These are phyloP conservation scores for Xylariaceae sp. DNA, from an alignment of 2,329 filamentous ascomycete species.

Conservation along the genomic window DNA sequence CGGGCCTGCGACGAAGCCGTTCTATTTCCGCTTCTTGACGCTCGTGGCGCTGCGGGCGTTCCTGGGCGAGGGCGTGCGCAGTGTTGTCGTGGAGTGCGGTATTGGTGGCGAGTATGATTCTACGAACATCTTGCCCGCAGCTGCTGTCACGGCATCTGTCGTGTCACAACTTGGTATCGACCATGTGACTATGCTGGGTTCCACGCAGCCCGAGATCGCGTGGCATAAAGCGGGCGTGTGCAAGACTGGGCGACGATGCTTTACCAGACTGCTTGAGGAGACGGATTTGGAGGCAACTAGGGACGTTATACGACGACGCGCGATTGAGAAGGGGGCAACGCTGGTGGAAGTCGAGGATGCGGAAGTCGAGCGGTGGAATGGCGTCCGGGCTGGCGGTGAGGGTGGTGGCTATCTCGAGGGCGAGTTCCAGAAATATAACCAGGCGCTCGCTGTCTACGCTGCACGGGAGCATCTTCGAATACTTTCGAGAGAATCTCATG, in stretches of 20 bases:
- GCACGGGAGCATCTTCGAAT: conserved; percentile 52
- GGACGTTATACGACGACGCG: conserved; percentile 53
- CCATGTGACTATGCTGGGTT: conserved; percentile 74
- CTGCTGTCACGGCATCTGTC: conserved; percentile 62
- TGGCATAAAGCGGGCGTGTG: conserved; percentile 93
- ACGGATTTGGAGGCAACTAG: conserved; percentile 29
- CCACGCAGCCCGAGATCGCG: conserved; percentile 71
- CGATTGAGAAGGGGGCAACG: conserved; percentile 48
- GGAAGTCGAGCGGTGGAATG: conserved; percentile 39
- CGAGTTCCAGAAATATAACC: conserved; percentile 54
- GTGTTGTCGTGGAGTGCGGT: conserved; percentile 84
- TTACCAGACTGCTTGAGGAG: conserved; percentile 53
- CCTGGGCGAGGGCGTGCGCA: conserved; percentile 65
- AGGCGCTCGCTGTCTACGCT: conserved; percentile 51
- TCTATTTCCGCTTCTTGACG: conserved; percentile 89
- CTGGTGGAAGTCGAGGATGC: conserved; percentile 40
- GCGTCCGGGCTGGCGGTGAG: conserved; percentile 27
- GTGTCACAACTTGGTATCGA: conserved; percentile 82
- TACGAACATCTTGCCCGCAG: conserved; percentile 70
- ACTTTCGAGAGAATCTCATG: conserved; percentile 9
- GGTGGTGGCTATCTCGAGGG: conserved; percentile 40
- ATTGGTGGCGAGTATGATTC: conserved; percentile 92
- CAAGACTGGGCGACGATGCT: conserved; percentile 59
- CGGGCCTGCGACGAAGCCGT: conserved; percentile 65
- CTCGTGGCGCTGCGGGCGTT: conserved; percentile 85